phyloP scores from a whole-genome alignment of 176 grass and related monocot species.

The Zoysia pacifica region DNA sequence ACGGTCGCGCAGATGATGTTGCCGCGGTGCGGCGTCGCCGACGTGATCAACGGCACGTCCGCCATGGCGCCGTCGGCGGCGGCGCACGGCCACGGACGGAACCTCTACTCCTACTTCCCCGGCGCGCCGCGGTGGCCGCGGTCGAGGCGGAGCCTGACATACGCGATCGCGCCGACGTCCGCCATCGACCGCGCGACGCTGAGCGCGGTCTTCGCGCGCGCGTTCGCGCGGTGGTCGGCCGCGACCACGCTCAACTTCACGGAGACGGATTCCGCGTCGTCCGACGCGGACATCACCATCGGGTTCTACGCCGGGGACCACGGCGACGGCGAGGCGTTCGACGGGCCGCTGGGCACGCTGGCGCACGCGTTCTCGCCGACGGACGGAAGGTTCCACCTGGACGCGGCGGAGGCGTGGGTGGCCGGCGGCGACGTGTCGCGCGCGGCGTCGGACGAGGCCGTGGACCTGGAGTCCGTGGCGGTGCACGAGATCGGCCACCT shows the following conservation, averaged over 20 bases:
- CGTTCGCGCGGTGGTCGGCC: slow-evolving; percentile 72
- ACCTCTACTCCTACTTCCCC: slow-evolving; percentile 83
- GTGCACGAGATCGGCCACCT: slow-evolving; percentile 99
- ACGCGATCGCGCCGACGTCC: slow-evolving; percentile 58
- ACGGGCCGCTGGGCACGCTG: slow-evolving; percentile 78
- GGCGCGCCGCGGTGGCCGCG: slow-evolving; percentile 65
- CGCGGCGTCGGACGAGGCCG: slow-evolving; percentile 44
- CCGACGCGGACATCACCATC: slow-evolving; percentile 71
- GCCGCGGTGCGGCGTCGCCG: slow-evolving; percentile 83
- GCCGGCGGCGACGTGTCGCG: slow-evolving; percentile 43
- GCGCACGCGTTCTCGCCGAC: slow-evolving; percentile 94
- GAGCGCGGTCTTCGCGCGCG: slow-evolving; percentile 58
- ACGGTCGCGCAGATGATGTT: slow-evolving; percentile 71
- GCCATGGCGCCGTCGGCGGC: slow-evolving; percentile 30
- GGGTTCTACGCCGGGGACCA: slow-evolving; percentile 72
- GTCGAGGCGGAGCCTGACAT: slow-evolving; percentile 44
- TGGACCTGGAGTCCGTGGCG: slow-evolving; percentile 90
- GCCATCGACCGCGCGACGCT: slow-evolving; percentile 53
- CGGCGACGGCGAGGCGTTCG: slow-evolving; percentile 86
- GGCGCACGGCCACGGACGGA: slow-evolving; percentile 42
- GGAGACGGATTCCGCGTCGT: slow-evolving; percentile 32
- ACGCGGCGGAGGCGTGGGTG: slow-evolving; percentile 83
- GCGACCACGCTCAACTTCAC: slow-evolving; percentile 77
- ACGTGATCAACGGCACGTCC: slow-evolving; percentile 72
- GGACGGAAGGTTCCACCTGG: slow-evolving; percentile 83